Evolutionary conservation across 768 basidiomycete species (phyloP), one percentile per base, ranked within the genome.

Genomic region (Phylloporus sp.): DNA sequence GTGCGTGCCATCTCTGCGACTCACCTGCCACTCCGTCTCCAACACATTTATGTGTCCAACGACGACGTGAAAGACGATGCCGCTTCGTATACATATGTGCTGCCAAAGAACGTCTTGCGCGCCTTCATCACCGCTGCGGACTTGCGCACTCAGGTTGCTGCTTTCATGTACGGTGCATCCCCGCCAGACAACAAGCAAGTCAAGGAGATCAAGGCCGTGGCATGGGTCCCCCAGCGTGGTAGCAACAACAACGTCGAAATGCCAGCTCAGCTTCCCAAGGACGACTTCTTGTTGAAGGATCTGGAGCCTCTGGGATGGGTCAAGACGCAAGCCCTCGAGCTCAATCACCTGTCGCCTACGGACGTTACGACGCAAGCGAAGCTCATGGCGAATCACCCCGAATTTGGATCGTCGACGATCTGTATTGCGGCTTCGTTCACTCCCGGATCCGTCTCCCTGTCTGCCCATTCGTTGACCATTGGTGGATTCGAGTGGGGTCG

Each of bases 21-120:
- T 18, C 94, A 99, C 67, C 78, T 99, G 37, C 83, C 95, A 5
- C 82, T 99, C 50, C 91, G 96, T 61, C 76, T 98, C 50, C 94
- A 98, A 64, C 94, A 99, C 64, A 96, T 98, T 68, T 98, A 96
- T 66, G 96, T 99, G 26, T 95, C 93, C 33, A 99, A 97, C 62
- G 96, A 99, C 60, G 95, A 99, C 61, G 94, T 99, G 61, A 95
- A 95, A 68, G 96, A 99, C 62, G 96, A 98, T 60, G 92, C 94
- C 5, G 83, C 86, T 20, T 90, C 90, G 8, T 92, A 79, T 67
- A 99, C 96, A 31, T 98, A 90, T 60, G 92, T 99, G 44, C 75
- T 99, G 42, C 94, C 96, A 23, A 99, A 99, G 78, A 99, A 99
- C 66, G 78, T 98, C 43, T 75, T 99, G 26, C 86, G 90, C 38